Conservation (phyloP, 2,329 filamentous ascomycete genomes). For the Verticillium nonalfalfae region DNA sequence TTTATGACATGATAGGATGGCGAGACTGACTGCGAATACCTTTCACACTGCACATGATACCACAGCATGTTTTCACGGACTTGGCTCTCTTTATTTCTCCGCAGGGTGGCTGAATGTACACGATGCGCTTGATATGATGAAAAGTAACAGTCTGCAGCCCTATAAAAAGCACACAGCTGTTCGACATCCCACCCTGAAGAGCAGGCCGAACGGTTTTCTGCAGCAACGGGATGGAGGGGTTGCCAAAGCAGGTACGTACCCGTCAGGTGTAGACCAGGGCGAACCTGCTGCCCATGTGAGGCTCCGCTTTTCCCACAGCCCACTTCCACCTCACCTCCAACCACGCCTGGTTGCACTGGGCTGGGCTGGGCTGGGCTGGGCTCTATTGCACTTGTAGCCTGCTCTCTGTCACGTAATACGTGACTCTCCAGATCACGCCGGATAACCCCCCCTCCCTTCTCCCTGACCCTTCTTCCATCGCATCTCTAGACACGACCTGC, state of each 20-base stretch:
- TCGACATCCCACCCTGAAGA: background rate
- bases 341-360: background rate
- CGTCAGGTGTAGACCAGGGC: background rate
- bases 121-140: no score
- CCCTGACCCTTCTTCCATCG: background rate
- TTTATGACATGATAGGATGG: no score
- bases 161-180: no score
- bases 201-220: background rate
- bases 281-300: background rate
- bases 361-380: background rate
- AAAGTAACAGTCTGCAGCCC: no score
- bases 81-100: no score
- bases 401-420: background rate
- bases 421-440: background rate
- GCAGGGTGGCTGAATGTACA: no score
- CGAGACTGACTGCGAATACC: no score
- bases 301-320: background rate
- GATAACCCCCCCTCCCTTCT: background rate
- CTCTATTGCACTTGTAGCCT: background rate
- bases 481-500: background rate
- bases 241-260: background rate
- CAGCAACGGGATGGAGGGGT: background rate
- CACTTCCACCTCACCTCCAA: background rate
- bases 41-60: no score
- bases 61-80: no score